These are phyloP conservation scores for Ambispora gerdemannii DNA, from an alignment of 192 early-diverging fungal species.

Conservation along the genomic window DNA sequence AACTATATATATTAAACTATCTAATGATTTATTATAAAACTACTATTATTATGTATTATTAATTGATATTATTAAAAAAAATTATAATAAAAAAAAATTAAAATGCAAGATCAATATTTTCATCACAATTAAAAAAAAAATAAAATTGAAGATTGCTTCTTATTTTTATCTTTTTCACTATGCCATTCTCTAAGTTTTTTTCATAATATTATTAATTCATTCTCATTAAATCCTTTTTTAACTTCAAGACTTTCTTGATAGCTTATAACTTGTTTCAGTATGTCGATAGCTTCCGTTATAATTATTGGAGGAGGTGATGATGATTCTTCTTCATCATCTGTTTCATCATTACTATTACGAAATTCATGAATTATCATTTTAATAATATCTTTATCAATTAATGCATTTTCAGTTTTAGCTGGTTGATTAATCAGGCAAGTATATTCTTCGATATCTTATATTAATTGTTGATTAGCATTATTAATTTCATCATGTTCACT, in stretches of 20 bases:
- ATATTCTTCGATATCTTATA: neutral
- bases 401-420: neutral
- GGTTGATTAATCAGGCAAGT: neutral
- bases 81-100: no score
- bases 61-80: no score
- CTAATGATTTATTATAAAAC: no score
- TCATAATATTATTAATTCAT: neutral
- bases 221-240: neutral
- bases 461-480: neutral
- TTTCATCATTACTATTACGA: neutral
- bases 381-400: neutral
- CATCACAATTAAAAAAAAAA: conserved; percentile 2
- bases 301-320: neutral
- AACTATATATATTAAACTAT: no score
- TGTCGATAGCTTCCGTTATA: neutral
- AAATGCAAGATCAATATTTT: no score
- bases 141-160: conserved; percentile 7
- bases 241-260: conserved; percentile 10
- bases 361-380: neutral
- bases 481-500: neutral
- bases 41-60: no score
- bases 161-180: no score
- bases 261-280: neutral
- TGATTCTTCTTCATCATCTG: neutral
- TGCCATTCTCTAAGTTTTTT: conserved; percentile 3